Evolutionary conservation across 225 moss, liverwort and hornwort genomes (phyloP).

Genomic region (Marchantia paleacea): DNA sequence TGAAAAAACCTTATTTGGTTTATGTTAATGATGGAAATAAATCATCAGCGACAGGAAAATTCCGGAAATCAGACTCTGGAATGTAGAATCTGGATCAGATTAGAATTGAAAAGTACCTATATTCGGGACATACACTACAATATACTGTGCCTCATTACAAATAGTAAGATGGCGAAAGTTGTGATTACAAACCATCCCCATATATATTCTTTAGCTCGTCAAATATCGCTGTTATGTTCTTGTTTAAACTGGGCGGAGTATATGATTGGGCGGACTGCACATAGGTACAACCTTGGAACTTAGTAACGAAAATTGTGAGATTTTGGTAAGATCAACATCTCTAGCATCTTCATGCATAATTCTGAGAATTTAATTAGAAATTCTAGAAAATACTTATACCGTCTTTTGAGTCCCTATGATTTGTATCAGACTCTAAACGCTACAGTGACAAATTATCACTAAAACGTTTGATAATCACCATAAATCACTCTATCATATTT

Average conservation of each 20-base stretch:
- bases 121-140: background rate
- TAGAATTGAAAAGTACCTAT: too few relatives aligned
- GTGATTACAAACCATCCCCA: constrained; percentile 59
- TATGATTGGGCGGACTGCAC: constrained; percentile 52
- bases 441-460: background rate
- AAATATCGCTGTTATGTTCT: constrained; percentile 79
- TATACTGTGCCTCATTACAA: too few relatives aligned
- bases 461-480: background rate
- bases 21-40: background rate
- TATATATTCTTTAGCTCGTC: constrained; percentile 69
- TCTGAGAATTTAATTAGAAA: background rate
- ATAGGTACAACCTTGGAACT: constrained; percentile 6
- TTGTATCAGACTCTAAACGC: background rate
- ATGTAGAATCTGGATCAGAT: background rate
- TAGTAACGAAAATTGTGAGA: background rate
- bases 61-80: background rate
- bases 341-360: too few relatives aligned
- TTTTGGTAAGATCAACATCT: too few relatives aligned
- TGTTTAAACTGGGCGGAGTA: constrained; percentile 73
- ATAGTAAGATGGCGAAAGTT: background rate
- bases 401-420: background rate
- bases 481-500: background rate
- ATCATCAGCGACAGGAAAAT: background rate
- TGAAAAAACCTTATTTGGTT: background rate
- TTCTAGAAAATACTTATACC: background rate